phyloP scores from a whole-genome alignment of 2,329 filamentous ascomycete species.

The Colletotrichum orbiculare region DNA sequence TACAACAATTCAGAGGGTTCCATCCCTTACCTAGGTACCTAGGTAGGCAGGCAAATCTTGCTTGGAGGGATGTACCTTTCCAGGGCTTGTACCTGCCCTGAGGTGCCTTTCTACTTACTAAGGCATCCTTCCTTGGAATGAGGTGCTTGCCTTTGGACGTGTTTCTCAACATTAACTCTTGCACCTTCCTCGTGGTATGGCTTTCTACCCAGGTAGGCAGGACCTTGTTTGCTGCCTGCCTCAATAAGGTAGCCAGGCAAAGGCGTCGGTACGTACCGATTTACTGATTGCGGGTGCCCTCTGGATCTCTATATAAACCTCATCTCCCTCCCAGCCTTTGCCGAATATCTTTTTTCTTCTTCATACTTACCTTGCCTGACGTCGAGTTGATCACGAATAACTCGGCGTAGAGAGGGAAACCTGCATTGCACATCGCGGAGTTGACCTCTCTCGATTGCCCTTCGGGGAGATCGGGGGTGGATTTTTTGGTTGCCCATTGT shows the following conservation, averaged over 20 bases:
- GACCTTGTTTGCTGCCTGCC: background rate
- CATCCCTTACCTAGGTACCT: too few species aligned
- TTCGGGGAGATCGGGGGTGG: slow-evolving; percentile 34
- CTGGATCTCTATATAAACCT: slow-evolving; percentile 46
- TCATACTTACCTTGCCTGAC: slow-evolving; percentile 64
- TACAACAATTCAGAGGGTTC: too few species aligned
- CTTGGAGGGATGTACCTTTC: too few species aligned
- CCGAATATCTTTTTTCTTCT: slow-evolving; percentile 41
- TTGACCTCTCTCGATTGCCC: slow-evolving; percentile 36
- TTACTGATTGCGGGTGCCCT: slow-evolving; percentile 15
- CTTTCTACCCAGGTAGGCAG: background rate
- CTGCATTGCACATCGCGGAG: slow-evolving; percentile 62
- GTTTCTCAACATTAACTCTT: too few species aligned
- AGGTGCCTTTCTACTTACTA: too few species aligned
- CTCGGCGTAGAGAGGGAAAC: slow-evolving; percentile 53
- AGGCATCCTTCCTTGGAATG: too few species aligned
- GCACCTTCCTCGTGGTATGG: too few species aligned
- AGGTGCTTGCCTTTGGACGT: too few species aligned
- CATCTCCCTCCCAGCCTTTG: slow-evolving; percentile 20
- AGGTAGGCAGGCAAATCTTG: too few species aligned
- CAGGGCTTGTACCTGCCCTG: too few species aligned
- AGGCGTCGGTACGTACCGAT: slow-evolving; percentile 17
- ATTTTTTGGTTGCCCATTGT: slow-evolving; percentile 39
- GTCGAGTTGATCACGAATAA: slow-evolving; percentile 55
- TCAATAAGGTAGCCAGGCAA: background rate